phyloP scores from a whole-genome alignment of 345 rosid genomes.

The Euphorbia tirucalli region DNA sequence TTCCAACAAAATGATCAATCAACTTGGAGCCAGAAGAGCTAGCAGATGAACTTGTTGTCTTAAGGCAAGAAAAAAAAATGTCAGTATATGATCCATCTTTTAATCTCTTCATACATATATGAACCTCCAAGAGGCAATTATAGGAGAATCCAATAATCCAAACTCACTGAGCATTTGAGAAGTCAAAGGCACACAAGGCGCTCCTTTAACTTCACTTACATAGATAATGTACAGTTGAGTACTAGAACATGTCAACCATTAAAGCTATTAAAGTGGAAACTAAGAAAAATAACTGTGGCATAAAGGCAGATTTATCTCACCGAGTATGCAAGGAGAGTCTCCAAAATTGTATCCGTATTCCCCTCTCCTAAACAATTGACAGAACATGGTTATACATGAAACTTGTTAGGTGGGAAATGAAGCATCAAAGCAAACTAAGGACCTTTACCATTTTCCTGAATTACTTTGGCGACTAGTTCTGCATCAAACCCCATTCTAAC shows the following conservation, averaged over 20 bases:
- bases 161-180: slow-evolving; percentile 39
- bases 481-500: slow-evolving; percentile 54
- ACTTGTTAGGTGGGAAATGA: not conserved
- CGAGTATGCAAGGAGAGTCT: slow-evolving; percentile 47
- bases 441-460: slow-evolving; percentile 49
- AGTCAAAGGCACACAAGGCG: too few species aligned
- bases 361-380: slow-evolving; percentile 47
- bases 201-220: not conserved
- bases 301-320: slow-evolving; percentile 36
- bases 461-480: slow-evolving; percentile 43
- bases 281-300: not conserved
- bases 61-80: slow-evolving; percentile 4
- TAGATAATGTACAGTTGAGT: not conserved
- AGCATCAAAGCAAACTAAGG: not conserved
- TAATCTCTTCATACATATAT: not conserved
- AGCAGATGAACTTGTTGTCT: slow-evolving; percentile 31
- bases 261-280: not conserved
- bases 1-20: slow-evolving; percentile 47
- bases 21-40: slow-evolving; percentile 45
- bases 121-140: not conserved
- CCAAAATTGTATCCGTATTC: slow-evolving; percentile 48
- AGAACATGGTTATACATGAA: slow-evolving; percentile 7
- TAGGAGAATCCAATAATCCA: slow-evolving; percentile 11
- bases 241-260: not conserved
- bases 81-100: slow-evolving; percentile 1